These are phyloP conservation scores for Citropsis articulata DNA, from an alignment of 345 rosid species.

Conservation along the genomic window DNA sequence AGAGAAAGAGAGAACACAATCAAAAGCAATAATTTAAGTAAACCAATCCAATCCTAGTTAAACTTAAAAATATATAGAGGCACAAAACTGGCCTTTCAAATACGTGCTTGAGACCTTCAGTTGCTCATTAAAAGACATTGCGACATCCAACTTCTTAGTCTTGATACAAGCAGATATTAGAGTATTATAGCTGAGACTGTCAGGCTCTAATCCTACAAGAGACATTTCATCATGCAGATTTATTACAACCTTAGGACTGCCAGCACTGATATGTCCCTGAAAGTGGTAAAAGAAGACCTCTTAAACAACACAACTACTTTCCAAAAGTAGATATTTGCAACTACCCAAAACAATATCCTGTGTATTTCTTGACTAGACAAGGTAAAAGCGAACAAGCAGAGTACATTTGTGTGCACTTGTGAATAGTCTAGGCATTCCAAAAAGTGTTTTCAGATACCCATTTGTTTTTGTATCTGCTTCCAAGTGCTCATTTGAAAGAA, in stretches of 20 bases:
- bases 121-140: conserved; percentile 59
- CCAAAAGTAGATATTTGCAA: background rate
- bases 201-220: conserved; percentile 55
- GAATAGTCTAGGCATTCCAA: background rate
- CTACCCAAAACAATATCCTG: background rate
- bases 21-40: conserved; percentile 12
- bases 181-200: conserved; percentile 63
- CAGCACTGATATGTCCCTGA: conserved; percentile 58
- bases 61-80: conserved; percentile 37
- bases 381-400: background rate
- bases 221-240: conserved; percentile 47
- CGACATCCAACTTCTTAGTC: conserved; percentile 48
- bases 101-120: conserved; percentile 69
- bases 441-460: background rate
- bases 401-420: background rate
- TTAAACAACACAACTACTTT: background rate
- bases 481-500: background rate
- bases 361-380: background rate
- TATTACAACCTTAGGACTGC: conserved; percentile 52
- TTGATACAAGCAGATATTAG: conserved; percentile 57
- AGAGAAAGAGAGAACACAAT: background rate
- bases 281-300: background rate
- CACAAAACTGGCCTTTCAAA: conserved; percentile 49
- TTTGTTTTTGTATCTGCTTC: background rate
- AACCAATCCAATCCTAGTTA: conserved; percentile 19